phyloP scores from a whole-genome alignment of 192 early-diverging fungal genomes.

The Thamnidium elegans region DNA sequence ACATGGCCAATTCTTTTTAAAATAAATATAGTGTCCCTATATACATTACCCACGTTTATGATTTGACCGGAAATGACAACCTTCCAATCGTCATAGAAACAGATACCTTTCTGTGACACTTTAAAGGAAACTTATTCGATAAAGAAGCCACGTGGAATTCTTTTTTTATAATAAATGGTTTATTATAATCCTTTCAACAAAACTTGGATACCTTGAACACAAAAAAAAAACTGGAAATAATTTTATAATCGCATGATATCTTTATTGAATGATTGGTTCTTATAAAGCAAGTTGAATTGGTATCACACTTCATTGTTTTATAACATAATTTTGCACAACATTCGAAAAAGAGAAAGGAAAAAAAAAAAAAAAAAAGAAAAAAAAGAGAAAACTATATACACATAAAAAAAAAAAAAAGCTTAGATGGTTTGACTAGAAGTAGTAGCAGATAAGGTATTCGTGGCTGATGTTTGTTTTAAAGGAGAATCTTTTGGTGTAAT shows the following conservation, averaged over 20 bases:
- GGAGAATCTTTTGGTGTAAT: conserved; percentile 38
- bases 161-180: no score
- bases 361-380: not conserved
- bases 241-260: no score
- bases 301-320: not conserved
- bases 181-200: no score
- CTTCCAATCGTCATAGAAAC: not conserved
- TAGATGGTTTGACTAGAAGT: not conserved
- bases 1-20: not conserved
- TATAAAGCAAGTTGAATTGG: not conserved
- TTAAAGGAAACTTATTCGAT: no score
- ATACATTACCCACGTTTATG: conserved; percentile 16
- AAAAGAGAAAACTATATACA: not conserved
- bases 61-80: conserved; percentile 16
- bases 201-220: no score
- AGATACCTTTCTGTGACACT: no score
- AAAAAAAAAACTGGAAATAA: no score
- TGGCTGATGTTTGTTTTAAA: not conserved
- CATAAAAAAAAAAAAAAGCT: no score
- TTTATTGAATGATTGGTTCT: conserved; percentile 1
- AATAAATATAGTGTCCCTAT: not conserved
- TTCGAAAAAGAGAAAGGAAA: not conserved
- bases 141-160: no score
- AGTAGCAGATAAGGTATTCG: conserved; percentile 1
- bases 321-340: not conserved